Conservation (phyloP, 371 early-diverging fungal species). For the Saksenaea oblongispora region DNA sequence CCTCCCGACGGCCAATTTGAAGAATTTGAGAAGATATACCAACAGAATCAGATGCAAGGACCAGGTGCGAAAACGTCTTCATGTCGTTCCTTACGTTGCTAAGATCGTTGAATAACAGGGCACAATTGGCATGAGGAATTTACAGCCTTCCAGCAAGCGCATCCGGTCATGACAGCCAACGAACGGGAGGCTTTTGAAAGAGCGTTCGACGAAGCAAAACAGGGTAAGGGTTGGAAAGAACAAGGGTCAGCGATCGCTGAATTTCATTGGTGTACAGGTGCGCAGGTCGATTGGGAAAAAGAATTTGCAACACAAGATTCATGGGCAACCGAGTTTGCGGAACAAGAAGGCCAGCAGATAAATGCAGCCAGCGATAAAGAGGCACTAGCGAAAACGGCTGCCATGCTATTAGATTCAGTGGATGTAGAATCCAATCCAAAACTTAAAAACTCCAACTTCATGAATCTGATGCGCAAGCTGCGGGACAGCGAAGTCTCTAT, state of each 20-base stretch:
- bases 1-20: constrained; percentile 42
- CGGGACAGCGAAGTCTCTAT: constrained; percentile 85
- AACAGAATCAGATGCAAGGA: constrained; percentile 21
- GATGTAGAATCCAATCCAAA: constrained; percentile 81
- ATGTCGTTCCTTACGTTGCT: constrained; percentile 8
- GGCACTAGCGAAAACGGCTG: constrained; percentile 85
- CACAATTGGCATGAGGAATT: constrained; percentile 52
- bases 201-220: constrained; percentile 76
- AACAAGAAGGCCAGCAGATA: constrained; percentile 16
- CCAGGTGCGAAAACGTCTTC: constrained; percentile 11
- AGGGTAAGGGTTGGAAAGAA: constrained; percentile 24
- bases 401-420: constrained; percentile 78
- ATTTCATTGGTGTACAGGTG: constrained; percentile 7
- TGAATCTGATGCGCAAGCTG: constrained; percentile 88
- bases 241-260: neutral
- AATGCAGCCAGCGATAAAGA: constrained; percentile 35
- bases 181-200: constrained; percentile 67
- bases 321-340: constrained; percentile 60
- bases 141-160: constrained; percentile 23
- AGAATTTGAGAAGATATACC: constrained; percentile 66
- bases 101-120: neutral
- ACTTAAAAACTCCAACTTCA: constrained; percentile 88
- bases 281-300: constrained; percentile 48
- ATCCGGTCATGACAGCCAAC: constrained; percentile 38
- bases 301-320: constrained; percentile 53